A percentile compares a stretch with the other conserved stretches of the same genome.
These are phyloP conservation scores for Hevea brasiliensis DNA, from an alignment of 345 rosid species.

Conservation along the genomic window DNA sequence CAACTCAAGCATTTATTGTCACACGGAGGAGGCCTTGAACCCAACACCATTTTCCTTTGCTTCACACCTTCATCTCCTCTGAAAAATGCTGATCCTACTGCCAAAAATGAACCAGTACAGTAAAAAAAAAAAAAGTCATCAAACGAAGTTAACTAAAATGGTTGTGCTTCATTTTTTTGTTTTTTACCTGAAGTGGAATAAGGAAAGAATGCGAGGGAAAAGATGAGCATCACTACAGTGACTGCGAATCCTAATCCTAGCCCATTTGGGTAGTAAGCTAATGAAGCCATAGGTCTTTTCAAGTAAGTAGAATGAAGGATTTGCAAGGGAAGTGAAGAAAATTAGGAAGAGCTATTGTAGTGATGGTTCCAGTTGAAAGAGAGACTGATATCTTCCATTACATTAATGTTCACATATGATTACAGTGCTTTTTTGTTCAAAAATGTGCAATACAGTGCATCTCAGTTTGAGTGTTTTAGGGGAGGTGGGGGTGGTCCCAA, in stretches of 20 bases:
- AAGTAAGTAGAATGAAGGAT: not conserved
- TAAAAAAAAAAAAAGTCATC: too few relatives aligned
- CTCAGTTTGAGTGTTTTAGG: too few relatives aligned
- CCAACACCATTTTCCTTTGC: slow-evolving; percentile 44
- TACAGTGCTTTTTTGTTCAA: too few relatives aligned
- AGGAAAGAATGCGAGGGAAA: slow-evolving; percentile 2
- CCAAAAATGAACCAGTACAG: not conserved
- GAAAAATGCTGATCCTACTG: slow-evolving; percentile 13
- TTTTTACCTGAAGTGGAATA: slow-evolving; percentile 17
- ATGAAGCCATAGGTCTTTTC: slow-evolving; percentile 13
- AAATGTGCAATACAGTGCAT: too few relatives aligned
- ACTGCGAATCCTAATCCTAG: not conserved
- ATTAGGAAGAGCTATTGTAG: not conserved
- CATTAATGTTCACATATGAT: not conserved
- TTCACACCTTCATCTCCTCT: slow-evolving; percentile 10
- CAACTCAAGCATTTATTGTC: slow-evolving; percentile 57
- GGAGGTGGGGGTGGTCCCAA: slow-evolving; percentile 23
- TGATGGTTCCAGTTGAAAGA: too few relatives aligned
- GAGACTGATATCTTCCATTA: too few relatives aligned
- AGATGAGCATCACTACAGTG: not conserved
- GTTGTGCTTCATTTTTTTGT: not conserved
- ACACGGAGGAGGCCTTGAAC: slow-evolving; percentile 78
- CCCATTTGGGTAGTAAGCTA: not conserved
- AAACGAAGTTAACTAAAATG: not conserved
- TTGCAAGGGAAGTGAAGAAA: not conserved